A percentile compares a stretch with the other conserved stretches of the same genome.
Conservation (phyloP, 495 filamentous ascomycete species). For the Penicillium mononematosum region DNA sequence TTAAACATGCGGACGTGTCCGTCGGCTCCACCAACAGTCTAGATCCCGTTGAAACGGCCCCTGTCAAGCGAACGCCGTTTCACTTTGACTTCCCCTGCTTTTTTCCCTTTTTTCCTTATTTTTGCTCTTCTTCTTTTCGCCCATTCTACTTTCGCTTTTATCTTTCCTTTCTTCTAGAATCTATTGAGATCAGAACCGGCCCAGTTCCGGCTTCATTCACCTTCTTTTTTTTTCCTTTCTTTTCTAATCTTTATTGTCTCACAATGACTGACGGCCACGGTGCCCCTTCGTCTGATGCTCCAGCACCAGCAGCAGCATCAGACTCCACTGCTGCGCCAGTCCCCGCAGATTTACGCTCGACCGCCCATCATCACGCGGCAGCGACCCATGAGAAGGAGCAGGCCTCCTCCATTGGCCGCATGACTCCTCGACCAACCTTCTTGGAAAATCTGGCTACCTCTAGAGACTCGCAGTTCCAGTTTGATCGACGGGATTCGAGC, state of each 20-base stretch:
- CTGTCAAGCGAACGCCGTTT: slow-evolving; percentile 7
- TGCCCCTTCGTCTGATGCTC: slow-evolving; percentile 21
- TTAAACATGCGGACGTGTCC: slow-evolving; percentile 17
- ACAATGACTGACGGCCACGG: slow-evolving; percentile 23
- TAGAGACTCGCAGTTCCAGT: slow-evolving; percentile 39
- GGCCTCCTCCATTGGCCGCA: slow-evolving; percentile 25
- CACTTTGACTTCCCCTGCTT: slow-evolving; percentile 11
- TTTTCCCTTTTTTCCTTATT: slow-evolving; percentile 7
- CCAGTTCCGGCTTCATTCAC: slow-evolving; percentile 1
- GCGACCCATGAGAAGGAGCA: slow-evolving; percentile 25
- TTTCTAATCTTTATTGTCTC: slow-evolving; percentile 1
- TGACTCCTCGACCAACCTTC: slow-evolving; percentile 42
- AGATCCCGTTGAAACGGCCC: slow-evolving; percentile 11
- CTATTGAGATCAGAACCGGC: slow-evolving; percentile 3
- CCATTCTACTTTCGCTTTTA: slow-evolving; percentile 6
- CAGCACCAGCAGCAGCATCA: slow-evolving; percentile 13
- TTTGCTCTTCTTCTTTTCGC: not conserved
- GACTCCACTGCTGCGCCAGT: slow-evolving; percentile 31
- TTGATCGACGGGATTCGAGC: slow-evolving; percentile 32
- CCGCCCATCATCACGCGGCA: slow-evolving; percentile 20
- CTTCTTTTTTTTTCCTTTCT: slow-evolving; percentile 10
- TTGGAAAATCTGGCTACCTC: slow-evolving; percentile 38
- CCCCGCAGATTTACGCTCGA: slow-evolving; percentile 22
- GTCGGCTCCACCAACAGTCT: slow-evolving; percentile 7
- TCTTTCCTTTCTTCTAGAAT: slow-evolving; percentile 1